Base-by-base conservation (phyloP, 495 filamentous ascomycete genomes). In the Amphirosellinia nigrospora region DNA sequence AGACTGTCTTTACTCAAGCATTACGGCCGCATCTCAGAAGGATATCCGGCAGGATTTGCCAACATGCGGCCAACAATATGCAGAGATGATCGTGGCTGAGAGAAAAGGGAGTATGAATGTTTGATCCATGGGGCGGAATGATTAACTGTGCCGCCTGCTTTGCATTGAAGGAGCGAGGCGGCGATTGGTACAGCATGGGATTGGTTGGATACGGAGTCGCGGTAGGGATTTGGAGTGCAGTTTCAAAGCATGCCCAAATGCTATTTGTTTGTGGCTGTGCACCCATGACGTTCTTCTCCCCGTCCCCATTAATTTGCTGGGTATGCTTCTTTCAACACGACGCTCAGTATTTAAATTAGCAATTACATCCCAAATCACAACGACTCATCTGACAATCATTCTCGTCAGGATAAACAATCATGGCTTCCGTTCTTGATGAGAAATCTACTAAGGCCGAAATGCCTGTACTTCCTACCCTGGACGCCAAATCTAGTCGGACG, bases 361-460 rank as follows among this genome's bases (percentile, higher is more conserved):
- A 36, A 67, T 58, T 67, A 58, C 50, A 67, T 67, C 48, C 64
- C 52, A 66, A 66, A 66, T 55, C 52, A 66, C 64, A 66, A 66
- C 64, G 64, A 66, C 64, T 66, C 48, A 67, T 67, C 58, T 58
- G 52, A 67, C 64, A 67, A 67, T 43, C 64, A 67, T 67, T 67
- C 64, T 67, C 52, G 32, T 67, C 55, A 52, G 50, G 52, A 43
- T 67, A 56, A 67, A 58, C 52, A 56, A 67, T 58, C 64, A 67
- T 67, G 64, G 52, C 50, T 67, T 59, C 64, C 50, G 58, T 28
- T 67, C 64, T 43, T 67, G 64, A 67, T 67, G 38, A 56, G 64
- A 46, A 67, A 67, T 67, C 64, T 67, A 67, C 64, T 52, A 67
- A 67, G 48, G 50, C 50, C 64, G 64, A 67, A 67, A 67, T 58